Base-by-base conservation (phyloP, 192 early-diverging fungal genomes). In the Chytriomyces confervae region DNA sequence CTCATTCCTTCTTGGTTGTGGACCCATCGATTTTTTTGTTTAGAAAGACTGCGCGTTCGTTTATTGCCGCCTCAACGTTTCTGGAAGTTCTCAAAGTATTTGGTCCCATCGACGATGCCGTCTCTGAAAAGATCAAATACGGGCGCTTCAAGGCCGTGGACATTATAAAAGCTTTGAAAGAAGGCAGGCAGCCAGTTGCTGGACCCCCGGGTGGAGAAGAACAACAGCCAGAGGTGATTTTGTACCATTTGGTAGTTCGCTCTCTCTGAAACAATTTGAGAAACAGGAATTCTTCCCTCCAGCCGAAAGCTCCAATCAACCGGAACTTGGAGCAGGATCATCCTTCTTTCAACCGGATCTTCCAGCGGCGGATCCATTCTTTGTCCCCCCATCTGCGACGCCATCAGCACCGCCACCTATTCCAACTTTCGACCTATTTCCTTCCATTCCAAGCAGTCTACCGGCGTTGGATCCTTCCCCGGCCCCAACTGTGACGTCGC, bases 61-160 rank as follows among this genome's bases (percentile, higher is more conserved):
- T 97, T 83, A 85, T 98, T 20, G 94, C 95, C 5, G 86, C 96
- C 2, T 92, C 96, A 13, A 91, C 92, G 61, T 99, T 97, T 80
- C 70, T 99, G 61, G 96, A 99, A 67, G 63, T 97, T 7, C 70
- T 97, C 18, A 92, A 90, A 43, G 89, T 91, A 11, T 97, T 97
- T 90, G 73, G 95, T 29, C 88, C 89, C 18, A 75, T 87, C 6
- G 94, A 93, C 53, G 75, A 76, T 9, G 18, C 64, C 0, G 75
- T 76, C 3, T 10, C n/a, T 67, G 91, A 94, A 74, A 99, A 97
- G 83, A 93, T 98, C 69, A 94, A 92, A 75, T 99, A 99, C 80
- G 91, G 97, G 1, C 97, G 97, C 78, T 99, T 94, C 91, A 93
- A 97, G 65, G 97, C 97, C 3, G 90, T 93, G 0, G 95, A 98